A percentile compares a stretch with the other conserved stretches of the same genome.
phyloP scores from a whole-genome alignment of 805 yeast genomes.

The Ascoidea asiatica region DNA sequence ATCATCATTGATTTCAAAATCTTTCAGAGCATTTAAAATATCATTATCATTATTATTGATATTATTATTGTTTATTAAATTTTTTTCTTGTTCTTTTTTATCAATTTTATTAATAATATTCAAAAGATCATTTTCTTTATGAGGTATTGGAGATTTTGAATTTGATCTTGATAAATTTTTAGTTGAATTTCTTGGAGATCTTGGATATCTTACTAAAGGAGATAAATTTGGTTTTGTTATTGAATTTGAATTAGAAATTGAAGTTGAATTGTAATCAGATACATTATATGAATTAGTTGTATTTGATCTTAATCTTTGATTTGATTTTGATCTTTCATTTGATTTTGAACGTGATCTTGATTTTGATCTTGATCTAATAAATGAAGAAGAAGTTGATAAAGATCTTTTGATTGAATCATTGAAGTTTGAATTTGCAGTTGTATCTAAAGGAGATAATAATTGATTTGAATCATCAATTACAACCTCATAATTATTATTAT shows the following conservation, averaged over 20 bases:
- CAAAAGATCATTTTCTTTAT: too few relatives aligned
- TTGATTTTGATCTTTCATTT: constrained; percentile 14
- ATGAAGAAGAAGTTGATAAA: constrained; percentile 5
- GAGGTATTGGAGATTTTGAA: too few relatives aligned
- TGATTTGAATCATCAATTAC: constrained; percentile 13
- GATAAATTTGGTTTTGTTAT: too few relatives aligned
- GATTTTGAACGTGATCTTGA: constrained; percentile 21
- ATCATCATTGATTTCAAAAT: too few relatives aligned
- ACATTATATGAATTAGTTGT: not conserved
- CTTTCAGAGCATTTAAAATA: too few relatives aligned
- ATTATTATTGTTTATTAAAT: too few relatives aligned
- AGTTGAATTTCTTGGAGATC: too few relatives aligned
- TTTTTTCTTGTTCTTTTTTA: too few relatives aligned
- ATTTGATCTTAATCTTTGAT: constrained; percentile 12
- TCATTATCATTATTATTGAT: too few relatives aligned
- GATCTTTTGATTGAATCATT: constrained; percentile 16
- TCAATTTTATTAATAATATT: too few relatives aligned
- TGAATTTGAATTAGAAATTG: not conserved
- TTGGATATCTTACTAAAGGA: too few relatives aligned
- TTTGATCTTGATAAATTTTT: too few relatives aligned
- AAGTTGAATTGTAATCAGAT: not conserved
- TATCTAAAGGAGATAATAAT: constrained; percentile 21
- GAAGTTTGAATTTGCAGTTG: constrained; percentile 26
- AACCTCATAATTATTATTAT: constrained; percentile 1
- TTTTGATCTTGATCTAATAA: constrained; percentile 15